Conservation (phyloP, 2,329 filamentous ascomycete genomes). For the Alternaria dauci region DNA sequence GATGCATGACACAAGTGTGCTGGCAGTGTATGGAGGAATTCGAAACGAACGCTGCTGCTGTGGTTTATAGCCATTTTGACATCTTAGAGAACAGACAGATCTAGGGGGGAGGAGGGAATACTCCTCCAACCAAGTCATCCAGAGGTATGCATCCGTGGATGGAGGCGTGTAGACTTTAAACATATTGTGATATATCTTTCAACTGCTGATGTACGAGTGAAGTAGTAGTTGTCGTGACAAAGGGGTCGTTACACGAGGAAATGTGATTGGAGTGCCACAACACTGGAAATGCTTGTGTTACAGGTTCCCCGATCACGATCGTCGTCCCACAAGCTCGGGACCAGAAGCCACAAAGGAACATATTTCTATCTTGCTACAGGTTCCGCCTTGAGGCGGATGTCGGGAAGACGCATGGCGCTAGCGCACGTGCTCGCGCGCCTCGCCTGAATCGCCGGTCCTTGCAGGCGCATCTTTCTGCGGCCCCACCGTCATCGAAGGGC, state of each 20-base stretch:
- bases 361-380: too few species aligned
- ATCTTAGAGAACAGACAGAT: neutral
- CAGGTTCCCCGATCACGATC: neutral
- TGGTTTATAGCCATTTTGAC: neutral
- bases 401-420: constrained; percentile 5
- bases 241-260: too few species aligned
- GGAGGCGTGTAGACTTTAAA: too few species aligned
- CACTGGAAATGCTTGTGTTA: neutral
- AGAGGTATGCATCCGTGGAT: too few species aligned
- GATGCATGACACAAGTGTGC: neutral
- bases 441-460: constrained; percentile 9
- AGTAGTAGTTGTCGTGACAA: neutral
- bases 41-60: neutral
- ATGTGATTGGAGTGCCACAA: too few species aligned
- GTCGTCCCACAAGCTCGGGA: too few species aligned
- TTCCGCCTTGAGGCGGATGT: neutral
- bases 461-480: constrained; percentile 11
- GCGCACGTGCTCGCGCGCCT: constrained; percentile 20
- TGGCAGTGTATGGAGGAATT: neutral
- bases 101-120: neutral
- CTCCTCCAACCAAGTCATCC: too few species aligned
- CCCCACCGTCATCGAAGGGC: constrained; percentile 10
- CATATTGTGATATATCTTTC: too few species aligned
- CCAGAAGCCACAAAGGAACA: too few species aligned
- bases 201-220: neutral